These are phyloP conservation scores for Colletotrichum endophyticum DNA, from an alignment of 2,329 filamentous ascomycete genomes.

Conservation along the genomic window DNA sequence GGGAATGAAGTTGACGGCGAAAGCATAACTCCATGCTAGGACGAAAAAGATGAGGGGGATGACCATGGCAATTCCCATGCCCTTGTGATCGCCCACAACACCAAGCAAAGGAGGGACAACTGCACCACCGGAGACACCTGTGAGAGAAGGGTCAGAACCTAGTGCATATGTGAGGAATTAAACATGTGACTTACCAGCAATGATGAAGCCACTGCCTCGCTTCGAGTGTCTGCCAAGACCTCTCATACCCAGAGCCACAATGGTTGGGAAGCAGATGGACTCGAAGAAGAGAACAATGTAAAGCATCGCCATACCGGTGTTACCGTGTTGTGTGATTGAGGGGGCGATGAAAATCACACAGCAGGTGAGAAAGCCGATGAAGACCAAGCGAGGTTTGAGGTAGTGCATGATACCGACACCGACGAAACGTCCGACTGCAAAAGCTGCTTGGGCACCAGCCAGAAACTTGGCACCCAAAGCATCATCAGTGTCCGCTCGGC, in stretches of 20 bases:
- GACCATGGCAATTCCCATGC: conserved; percentile 62
- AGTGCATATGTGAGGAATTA: conserved; percentile 29
- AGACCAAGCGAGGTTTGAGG: conserved; percentile 31
- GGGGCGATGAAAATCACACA: conserved; percentile 57
- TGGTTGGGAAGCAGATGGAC: conserved; percentile 63
- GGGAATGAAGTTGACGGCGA: conserved; percentile 70
- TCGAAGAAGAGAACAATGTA: conserved; percentile 62
- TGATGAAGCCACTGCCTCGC: conserved; percentile 70
- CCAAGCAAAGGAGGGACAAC: conserved; percentile 76
- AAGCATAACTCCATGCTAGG: conserved; percentile 59
- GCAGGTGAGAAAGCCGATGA: conserved; percentile 52
- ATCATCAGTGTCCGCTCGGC: conserved; percentile 51
- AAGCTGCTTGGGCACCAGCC: conserved; percentile 75
- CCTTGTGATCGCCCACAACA: conserved; percentile 61
- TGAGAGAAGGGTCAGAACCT: conserved; percentile 71
- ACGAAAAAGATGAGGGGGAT: conserved; percentile 68
- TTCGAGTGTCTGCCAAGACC: conserved; percentile 76
- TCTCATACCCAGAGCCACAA: conserved; percentile 62
- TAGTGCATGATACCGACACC: conserved; percentile 58
- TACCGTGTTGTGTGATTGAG: conserved; percentile 52
- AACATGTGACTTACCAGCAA: conserved; percentile 46
- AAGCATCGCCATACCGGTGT: conserved; percentile 59
- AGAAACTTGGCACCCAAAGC: conserved; percentile 69
- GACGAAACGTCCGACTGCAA: conserved; percentile 74
- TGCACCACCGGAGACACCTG: conserved; percentile 74